Percentiles rank a stretch among this genome's conserved stretches.
phyloP scores from a whole-genome alignment of 305 asterid species.

The Fraxinus nigra region DNA sequence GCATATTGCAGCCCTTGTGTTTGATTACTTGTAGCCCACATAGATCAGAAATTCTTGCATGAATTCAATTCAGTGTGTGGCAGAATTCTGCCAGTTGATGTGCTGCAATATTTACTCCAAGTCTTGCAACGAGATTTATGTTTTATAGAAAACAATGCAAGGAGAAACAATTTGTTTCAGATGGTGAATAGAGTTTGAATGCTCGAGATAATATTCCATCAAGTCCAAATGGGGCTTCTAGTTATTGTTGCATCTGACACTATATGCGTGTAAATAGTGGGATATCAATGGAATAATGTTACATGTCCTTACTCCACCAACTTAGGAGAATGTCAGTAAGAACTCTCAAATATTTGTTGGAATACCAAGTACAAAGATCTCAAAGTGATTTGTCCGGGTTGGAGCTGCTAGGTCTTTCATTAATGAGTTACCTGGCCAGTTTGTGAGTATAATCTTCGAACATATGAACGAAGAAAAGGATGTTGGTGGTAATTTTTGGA shows the following conservation, averaged over 20 bases:
- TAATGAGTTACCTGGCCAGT: neutral
- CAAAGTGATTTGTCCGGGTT: neutral
- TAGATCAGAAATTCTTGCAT: neutral
- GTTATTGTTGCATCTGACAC: neutral
- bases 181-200: neutral
- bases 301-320: neutral
- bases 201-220: neutral
- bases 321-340: neutral
- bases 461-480: neutral
- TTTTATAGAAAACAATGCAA: constrained; percentile 2
- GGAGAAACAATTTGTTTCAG: neutral
- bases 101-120: neutral
- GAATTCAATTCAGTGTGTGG: neutral
- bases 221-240: neutral
- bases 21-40: neutral
- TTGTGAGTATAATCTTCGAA: neutral
- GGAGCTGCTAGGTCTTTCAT: neutral
- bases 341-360: neutral
- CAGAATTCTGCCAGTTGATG: neutral
- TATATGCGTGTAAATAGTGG: neutral
- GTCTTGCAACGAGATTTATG: neutral
- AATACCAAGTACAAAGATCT: neutral
- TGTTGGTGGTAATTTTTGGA: neutral
- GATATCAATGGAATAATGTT: neutral
- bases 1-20: neutral